Conservation (phyloP, 805 yeast genomes). For the Isabelozyma heimii region DNA sequence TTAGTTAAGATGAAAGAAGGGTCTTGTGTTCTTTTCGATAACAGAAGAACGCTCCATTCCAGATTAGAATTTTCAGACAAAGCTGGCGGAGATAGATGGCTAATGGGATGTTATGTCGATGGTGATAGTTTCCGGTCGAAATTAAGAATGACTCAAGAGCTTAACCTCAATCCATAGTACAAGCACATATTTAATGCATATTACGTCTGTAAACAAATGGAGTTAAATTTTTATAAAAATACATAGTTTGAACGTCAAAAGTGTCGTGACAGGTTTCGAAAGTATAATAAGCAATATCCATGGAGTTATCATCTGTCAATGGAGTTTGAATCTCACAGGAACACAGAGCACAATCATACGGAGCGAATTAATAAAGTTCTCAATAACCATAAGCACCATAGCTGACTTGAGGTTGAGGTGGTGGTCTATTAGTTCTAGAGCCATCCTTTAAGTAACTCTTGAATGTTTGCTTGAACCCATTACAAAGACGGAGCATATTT, state of each 20-base stretch:
- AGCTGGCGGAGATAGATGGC: slow-evolving; percentile 58
- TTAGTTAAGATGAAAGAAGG: slow-evolving; percentile 55
- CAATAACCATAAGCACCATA: slow-evolving; percentile 24
- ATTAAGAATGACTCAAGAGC: slow-evolving; percentile 29
- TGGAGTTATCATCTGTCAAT: too few relatives aligned
- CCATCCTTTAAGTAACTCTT: slow-evolving; percentile 28
- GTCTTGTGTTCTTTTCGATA: slow-evolving; percentile 66
- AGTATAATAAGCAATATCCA: too few relatives aligned
- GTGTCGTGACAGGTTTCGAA: background rate
- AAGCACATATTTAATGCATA: background rate
- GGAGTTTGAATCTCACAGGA: too few relatives aligned
- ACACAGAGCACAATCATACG: too few relatives aligned
- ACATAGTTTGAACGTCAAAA: slow-evolving; percentile 1
- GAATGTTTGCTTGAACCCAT: slow-evolving; percentile 82
- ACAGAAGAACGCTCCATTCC: slow-evolving; percentile 69
- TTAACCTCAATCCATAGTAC: background rate
- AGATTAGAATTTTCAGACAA: slow-evolving; percentile 42
- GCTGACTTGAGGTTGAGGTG: slow-evolving; percentile 11
- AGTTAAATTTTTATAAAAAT: slow-evolving; percentile 16
- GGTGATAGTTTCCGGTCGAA: slow-evolving; percentile 68
- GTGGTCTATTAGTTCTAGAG: slow-evolving; percentile 11
- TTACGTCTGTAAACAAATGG: slow-evolving; percentile 8
- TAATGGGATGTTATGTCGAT: slow-evolving; percentile 75
- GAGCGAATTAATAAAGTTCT: background rate
- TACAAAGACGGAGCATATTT: slow-evolving; percentile 83